These are phyloP conservation scores for Epichloe typhina DNA, from an alignment of 2,329 filamentous ascomycete species.

Conservation along the genomic window DNA sequence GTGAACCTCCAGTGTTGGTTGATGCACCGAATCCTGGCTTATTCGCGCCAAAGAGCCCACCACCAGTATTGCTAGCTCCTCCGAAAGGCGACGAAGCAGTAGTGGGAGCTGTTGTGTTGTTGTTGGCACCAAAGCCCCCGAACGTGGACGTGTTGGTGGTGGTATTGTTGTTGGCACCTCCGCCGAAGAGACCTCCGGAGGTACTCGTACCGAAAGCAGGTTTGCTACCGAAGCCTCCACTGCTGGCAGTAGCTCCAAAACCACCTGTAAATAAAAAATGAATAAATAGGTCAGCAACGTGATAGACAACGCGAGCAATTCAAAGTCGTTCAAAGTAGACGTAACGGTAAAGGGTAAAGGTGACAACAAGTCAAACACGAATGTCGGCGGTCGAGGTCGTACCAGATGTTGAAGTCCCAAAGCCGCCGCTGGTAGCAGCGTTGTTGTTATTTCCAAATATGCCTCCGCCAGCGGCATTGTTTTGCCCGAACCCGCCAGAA, in stretches of 20 bases:
- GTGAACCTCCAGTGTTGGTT: slow-evolving; percentile 25
- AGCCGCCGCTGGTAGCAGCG: slow-evolving; percentile 19
- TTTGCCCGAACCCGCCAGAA: slow-evolving; percentile 30
- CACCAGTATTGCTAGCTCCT: slow-evolving; percentile 21
- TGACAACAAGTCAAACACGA: not conserved
- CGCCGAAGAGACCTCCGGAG: slow-evolving; percentile 34
- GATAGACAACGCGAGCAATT: not conserved
- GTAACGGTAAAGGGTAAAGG: not conserved
- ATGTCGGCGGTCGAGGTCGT: slow-evolving; percentile 10
- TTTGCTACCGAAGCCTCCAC: slow-evolving; percentile 29
- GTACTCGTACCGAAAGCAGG: slow-evolving; percentile 37
- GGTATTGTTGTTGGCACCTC: slow-evolving; percentile 24
- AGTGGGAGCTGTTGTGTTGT: slow-evolving; percentile 14
- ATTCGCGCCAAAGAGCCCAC: slow-evolving; percentile 40
- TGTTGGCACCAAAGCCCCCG: slow-evolving; percentile 27
- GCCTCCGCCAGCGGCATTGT: slow-evolving; percentile 20
- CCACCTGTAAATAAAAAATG: slow-evolving; percentile 13
- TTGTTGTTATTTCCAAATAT: slow-evolving; percentile 30
- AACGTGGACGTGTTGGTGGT: slow-evolving; percentile 21
- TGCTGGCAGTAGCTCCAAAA: slow-evolving; percentile 23
- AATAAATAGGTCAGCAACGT: not conserved
- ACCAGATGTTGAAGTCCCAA: slow-evolving; percentile 21
- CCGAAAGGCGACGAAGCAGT: slow-evolving; percentile 28
- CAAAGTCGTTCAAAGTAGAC: not conserved
- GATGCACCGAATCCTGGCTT: slow-evolving; percentile 39